phyloP scores from a whole-genome alignment of 1,284 basidiomycete genomes.

The Boletellus dicymbophilus region DNA sequence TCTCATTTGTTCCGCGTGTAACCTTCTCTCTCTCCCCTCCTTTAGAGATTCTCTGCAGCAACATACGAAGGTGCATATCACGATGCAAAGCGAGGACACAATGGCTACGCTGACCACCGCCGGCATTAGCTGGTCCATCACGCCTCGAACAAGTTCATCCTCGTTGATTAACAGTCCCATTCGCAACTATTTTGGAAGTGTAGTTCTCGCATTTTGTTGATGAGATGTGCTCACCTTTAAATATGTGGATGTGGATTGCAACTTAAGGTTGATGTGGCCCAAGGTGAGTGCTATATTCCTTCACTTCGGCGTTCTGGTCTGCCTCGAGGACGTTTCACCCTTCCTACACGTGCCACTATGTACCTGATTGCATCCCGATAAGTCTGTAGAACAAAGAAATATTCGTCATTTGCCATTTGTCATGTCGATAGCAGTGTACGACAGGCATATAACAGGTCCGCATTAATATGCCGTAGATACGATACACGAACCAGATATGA shows the following conservation, averaged over 20 bases:
- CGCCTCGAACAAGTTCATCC: conserved; percentile 12
- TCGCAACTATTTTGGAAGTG: neutral
- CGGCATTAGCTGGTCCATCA: conserved; percentile 18
- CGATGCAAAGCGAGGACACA: conserved; percentile 11
- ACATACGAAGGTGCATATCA: conserved; percentile 20
- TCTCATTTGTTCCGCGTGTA: conserved; percentile 22
- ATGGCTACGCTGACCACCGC: conserved; percentile 10
- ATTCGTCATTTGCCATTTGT: too few species aligned
- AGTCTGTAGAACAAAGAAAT: too few species aligned
- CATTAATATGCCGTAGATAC: too few species aligned
- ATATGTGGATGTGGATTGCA: neutral
- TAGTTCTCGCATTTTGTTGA: too few species aligned
- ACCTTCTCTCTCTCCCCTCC: conserved; percentile 22
- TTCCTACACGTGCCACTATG: too few species aligned
- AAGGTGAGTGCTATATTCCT: neutral
- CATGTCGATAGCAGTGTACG: too few species aligned
- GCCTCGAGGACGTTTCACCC: conserved; percentile 11
- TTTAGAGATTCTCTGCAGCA: conserved; percentile 15
- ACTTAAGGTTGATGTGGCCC: too few species aligned
- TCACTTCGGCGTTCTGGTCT: neutral
- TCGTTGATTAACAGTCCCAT: conserved; percentile 28
- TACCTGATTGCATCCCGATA: too few species aligned
- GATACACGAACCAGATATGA: too few species aligned
- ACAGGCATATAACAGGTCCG: too few species aligned
- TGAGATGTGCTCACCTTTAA: conserved; percentile 2